Conservation (phyloP, 164 flowering plant genomes). For the Chimonanthus praecox region DNA sequence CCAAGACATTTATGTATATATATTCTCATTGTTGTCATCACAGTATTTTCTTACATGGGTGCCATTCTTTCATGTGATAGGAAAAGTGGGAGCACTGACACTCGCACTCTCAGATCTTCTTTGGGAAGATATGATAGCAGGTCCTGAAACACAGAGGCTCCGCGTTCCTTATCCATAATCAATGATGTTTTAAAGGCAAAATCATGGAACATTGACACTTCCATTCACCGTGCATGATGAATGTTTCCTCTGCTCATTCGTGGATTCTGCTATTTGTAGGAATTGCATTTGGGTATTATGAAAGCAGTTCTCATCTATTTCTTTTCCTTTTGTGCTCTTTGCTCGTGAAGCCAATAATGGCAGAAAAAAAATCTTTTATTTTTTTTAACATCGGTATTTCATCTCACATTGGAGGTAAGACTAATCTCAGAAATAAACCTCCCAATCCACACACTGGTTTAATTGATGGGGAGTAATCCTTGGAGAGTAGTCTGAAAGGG, state of each 20-base stretch:
- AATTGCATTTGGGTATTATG: not conserved
- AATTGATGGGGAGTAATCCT: too few relatives aligned
- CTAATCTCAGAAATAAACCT: too few relatives aligned
- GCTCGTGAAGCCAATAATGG: not conserved
- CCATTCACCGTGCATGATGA: not conserved
- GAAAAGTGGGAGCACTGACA: conserved; percentile 76
- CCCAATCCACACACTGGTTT: too few relatives aligned
- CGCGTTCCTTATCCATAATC: conserved; percentile 41
- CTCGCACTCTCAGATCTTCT: conserved; percentile 70
- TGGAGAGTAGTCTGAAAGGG: too few relatives aligned
- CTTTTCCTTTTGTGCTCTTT: not conserved
- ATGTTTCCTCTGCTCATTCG: not conserved
- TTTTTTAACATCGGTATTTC: too few relatives aligned
- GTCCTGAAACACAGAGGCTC: conserved; percentile 57
- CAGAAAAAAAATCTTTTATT: not conserved
- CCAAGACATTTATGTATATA: too few relatives aligned
- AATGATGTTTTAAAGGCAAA: conserved; percentile 46
- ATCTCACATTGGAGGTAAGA: too few relatives aligned
- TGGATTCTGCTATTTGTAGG: not conserved
- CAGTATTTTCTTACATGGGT: not conserved
- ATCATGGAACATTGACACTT: conserved; percentile 18
- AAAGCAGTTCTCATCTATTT: not conserved
- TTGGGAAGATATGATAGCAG: conserved; percentile 81
- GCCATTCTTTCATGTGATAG: conserved; percentile 24
- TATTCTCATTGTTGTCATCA: not conserved